Percentiles rank a stretch among this genome's conserved stretches.
phyloP scores from a whole-genome alignment of 257 asterid genomes.

The Rhazya stricta region DNA sequence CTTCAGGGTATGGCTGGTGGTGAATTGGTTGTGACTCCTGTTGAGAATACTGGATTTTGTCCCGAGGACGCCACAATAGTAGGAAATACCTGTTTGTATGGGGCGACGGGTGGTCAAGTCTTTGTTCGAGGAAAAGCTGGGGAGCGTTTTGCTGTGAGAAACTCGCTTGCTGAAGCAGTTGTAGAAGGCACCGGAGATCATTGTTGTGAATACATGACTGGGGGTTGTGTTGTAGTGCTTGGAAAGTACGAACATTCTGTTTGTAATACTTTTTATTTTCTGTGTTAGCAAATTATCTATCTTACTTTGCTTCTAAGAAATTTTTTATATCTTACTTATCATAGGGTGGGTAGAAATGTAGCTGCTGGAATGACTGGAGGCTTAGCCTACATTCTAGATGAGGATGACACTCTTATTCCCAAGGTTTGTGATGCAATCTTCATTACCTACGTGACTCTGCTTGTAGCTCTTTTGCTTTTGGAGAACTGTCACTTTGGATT shows the following conservation, averaged over 20 bases:
- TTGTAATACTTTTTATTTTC: neutral
- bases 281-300: neutral
- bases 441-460: neutral
- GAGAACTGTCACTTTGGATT: neutral
- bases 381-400: slow-evolving; percentile 84
- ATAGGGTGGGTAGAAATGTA: slow-evolving; percentile 95
- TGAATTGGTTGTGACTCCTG: slow-evolving; percentile 80
- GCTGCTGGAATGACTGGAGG: slow-evolving; percentile 99
- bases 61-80: slow-evolving; percentile 95
- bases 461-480: neutral
- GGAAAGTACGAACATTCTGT: slow-evolving; percentile 68
- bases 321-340: slow-evolving; percentile 12
- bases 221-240: slow-evolving; percentile 89
- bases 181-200: slow-evolving; percentile 99
- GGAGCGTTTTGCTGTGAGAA: slow-evolving; percentile 94
- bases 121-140: slow-evolving; percentile 91
- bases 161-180: slow-evolving; percentile 94
- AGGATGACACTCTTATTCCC: slow-evolving; percentile 83
- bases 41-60: slow-evolving; percentile 59
- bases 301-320: slow-evolving; percentile 6
- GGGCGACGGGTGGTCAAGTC: slow-evolving; percentile 96
- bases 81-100: slow-evolving; percentile 93
- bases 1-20: slow-evolving; percentile 99
- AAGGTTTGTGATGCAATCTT: slow-evolving; percentile 48
- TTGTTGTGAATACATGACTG: slow-evolving; percentile 98